Conservation (phyloP, 768 basidiomycete species). For the Gautieria morchelliformis region DNA sequence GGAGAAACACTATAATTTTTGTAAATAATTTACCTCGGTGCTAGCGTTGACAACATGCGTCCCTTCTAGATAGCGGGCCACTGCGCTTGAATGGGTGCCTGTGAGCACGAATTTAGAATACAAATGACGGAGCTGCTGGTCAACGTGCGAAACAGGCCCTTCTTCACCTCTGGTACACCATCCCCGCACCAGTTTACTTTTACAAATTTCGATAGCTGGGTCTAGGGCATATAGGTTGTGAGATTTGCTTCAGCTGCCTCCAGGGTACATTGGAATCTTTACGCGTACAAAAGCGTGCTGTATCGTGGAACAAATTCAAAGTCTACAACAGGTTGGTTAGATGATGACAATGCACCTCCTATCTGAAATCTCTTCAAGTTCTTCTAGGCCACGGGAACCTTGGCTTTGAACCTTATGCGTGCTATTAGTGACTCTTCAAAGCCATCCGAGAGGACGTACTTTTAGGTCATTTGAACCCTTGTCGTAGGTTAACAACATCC, state of each 20-base stretch:
- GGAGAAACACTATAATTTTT: constrained; percentile 14
- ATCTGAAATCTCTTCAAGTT: constrained; percentile 88
- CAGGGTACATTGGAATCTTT: constrained; percentile 62
- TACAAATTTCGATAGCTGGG: constrained; percentile 80
- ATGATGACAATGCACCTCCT: constrained; percentile 50
- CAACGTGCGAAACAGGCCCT: constrained; percentile 69
- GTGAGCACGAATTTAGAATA: not conserved
- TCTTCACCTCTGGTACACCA: constrained; percentile 86
- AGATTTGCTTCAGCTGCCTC: not conserved
- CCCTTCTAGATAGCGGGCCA: constrained; percentile 72
- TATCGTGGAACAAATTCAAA: constrained; percentile 42
- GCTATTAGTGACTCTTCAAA: not conserved
- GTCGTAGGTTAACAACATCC: constrained; percentile 75
- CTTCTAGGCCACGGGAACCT: constrained; percentile 83
- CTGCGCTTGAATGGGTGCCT: constrained; percentile 72
- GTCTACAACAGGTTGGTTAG: constrained; percentile 4
- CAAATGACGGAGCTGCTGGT: not conserved
- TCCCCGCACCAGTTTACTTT: constrained; percentile 98
- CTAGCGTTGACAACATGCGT: constrained; percentile 81
- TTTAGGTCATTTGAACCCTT: constrained; percentile 79
- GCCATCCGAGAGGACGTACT: constrained; percentile 1
- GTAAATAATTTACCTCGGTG: too few species aligned
- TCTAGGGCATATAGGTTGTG: constrained; percentile 32
- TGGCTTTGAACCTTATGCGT: constrained; percentile 50
- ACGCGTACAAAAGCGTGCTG: constrained; percentile 90